Percentiles rank a stretch among this genome's conserved stretches.
Conservation (phyloP, 805 yeast genomes). For the Huiozyma sinensis region DNA sequence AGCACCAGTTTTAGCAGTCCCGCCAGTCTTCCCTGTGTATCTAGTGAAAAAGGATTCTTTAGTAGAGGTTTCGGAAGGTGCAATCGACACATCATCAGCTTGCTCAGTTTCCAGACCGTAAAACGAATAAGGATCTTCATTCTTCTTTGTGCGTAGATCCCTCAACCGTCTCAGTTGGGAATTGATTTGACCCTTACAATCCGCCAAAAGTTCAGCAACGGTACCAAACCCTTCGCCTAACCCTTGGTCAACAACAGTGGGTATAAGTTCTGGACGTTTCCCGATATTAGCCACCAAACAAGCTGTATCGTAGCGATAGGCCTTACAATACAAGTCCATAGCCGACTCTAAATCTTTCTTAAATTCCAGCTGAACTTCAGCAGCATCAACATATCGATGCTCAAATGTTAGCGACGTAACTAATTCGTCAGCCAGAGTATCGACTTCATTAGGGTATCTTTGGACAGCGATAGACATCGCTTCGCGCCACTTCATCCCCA, state of each 20-base stretch:
- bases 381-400: conserved; percentile 71
- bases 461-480: conserved; percentile 54
- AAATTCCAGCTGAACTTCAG: conserved; percentile 56
- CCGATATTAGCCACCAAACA: conserved; percentile 48
- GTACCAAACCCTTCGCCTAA: conserved; percentile 81
- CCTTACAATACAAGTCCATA: conserved; percentile 59
- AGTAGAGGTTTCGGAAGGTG: conserved; percentile 88
- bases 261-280: conserved; percentile 36
- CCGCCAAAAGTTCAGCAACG: conserved; percentile 84
- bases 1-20: conserved; percentile 95
- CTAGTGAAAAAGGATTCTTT: conserved; percentile 89
- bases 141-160: conserved; percentile 75
- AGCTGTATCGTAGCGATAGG: conserved; percentile 66
- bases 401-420: conserved; percentile 51
- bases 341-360: conserved; percentile 54
- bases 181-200: conserved; percentile 72
- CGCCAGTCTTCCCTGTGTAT: conserved; percentile 91
- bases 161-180: conserved; percentile 79
- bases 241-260: conserved; percentile 55
- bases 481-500: conserved; percentile 75
- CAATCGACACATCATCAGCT: conserved; percentile 89
- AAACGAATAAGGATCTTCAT: conserved; percentile 74
- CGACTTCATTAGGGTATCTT: conserved; percentile 31
- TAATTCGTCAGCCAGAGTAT: conserved; percentile 47
- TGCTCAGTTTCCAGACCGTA: conserved; percentile 67